These are phyloP conservation scores for Annona squamosa DNA, from an alignment of 164 flowering plant genomes.

Conservation along the genomic window DNA sequence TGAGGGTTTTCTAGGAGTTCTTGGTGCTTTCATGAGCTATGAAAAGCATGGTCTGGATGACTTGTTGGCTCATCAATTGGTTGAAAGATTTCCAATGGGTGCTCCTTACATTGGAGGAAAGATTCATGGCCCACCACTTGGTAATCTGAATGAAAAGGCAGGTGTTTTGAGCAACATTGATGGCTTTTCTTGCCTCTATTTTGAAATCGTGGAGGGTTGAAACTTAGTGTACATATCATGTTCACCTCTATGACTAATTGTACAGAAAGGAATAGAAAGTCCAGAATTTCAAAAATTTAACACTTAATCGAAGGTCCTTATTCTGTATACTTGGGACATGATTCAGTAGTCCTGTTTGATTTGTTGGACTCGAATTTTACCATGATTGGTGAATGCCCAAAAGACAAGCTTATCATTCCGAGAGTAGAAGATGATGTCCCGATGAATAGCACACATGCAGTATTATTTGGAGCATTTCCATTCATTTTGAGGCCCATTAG, in stretches of 20 bases:
- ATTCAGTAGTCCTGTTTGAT: background rate
- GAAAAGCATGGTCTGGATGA: constrained; percentile 98
- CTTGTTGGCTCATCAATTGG: constrained; percentile 91
- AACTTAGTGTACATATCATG: background rate
- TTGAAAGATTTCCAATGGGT: constrained; percentile 97
- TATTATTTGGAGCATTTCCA: too few relatives aligned
- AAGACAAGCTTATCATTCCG: background rate
- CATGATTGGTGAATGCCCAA: background rate
- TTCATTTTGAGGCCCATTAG: too few relatives aligned
- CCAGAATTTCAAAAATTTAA: background rate
- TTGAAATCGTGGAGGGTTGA: background rate
- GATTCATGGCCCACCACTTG: constrained; percentile 88
- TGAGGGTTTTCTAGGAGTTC: constrained; percentile 94
- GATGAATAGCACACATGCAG: too few relatives aligned
- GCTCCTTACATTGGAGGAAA: constrained; percentile 92
- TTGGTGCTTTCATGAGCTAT: constrained; percentile 98
- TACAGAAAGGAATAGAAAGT: background rate
- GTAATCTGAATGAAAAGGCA: constrained; percentile 91
- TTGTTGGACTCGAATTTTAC: too few relatives aligned
- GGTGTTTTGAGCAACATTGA: constrained; percentile 15
- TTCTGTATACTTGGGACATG: background rate
- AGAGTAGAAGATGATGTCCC: background rate
- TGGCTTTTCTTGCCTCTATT: constrained; percentile 40
- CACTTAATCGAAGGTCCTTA: background rate
- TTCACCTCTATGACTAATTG: background rate